Base-by-base conservation (phyloP, 768 basidiomycete genomes). In the Royoungia palumana region DNA sequence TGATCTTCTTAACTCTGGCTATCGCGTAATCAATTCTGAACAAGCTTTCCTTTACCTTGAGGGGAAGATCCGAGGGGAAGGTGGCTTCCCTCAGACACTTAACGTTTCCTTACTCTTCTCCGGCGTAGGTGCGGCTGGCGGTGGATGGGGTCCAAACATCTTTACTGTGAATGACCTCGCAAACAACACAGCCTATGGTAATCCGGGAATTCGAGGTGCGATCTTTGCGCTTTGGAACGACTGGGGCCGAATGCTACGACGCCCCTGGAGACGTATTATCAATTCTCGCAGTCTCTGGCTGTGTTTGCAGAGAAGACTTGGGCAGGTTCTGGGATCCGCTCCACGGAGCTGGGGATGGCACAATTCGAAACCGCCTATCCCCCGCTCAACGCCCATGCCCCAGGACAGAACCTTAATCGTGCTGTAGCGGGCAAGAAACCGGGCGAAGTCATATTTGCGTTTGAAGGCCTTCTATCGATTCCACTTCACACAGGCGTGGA, bases 171-270 rank as follows among this genome's bases (percentile, higher is more conserved):
- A 46, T 5, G 68, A 70, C 50, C 44, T 61, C 5, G 49, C 55
- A 5, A 71, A 70, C 25, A 72, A 72, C 54, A 67, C 70, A 16
- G 42, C 41, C 14, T 54, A 65, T n/a, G 37, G 59, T 12, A 46
- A 64, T 17, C 46, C 61, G 1, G 59, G 63, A 11, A 58, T 73
- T 19, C 54, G 67, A 5, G 72, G 71, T 21, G 61, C 67, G 0
- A 66, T 71, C 14, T 68, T 73, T 56, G 71, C 67, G 1, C 53
- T 72, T 9, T 73, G 72, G 72, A 72, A 70, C 38, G 74, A 75
- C 57, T 75, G 72, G 71, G 75, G 75, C 70, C 74, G 41, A 75
- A 73, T 30, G 72, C 74, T 28, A 74, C 72, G 25, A 75, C 73
- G 6, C 68, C 67, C 8, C 59, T 74, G 11, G 75, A 76, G 61